Conservation (phyloP, 164 flowering plant genomes). For the Vitis rotundifolia region DNA sequence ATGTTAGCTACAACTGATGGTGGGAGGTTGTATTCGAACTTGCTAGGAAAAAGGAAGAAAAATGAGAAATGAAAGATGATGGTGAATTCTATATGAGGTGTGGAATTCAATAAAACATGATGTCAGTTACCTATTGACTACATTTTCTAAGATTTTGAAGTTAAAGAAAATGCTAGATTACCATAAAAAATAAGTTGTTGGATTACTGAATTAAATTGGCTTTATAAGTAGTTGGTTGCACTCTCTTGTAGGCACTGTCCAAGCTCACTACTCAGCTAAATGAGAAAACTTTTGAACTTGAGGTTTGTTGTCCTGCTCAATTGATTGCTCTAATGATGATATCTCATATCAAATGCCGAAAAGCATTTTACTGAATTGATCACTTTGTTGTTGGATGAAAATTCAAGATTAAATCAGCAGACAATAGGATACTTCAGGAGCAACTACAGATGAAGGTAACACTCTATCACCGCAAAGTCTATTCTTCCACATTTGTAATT, state of each 20-base stretch:
- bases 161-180: not conserved
- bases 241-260: slow-evolving; percentile 55
- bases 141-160: not conserved
- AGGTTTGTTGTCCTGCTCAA: slow-evolving; percentile 50
- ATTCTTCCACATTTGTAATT: not conserved
- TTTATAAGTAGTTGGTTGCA: not conserved
- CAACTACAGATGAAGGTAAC: slow-evolving; percentile 74
- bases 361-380: slow-evolving; percentile 16
- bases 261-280: slow-evolving; percentile 70
- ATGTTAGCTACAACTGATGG: not conserved
- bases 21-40: not conserved
- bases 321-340: slow-evolving; percentile 1
- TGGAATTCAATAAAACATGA: too few species aligned
- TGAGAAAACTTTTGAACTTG: slow-evolving; percentile 81
- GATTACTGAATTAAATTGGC: not conserved
- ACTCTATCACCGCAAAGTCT: not conserved
- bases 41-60: not conserved
- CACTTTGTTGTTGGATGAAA: slow-evolving; percentile 14
- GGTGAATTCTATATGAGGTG: not conserved
- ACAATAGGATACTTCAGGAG: slow-evolving; percentile 83
- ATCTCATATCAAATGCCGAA: not conserved
- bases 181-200: too few species aligned
- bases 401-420: slow-evolving; percentile 77
- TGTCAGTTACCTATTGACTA: not conserved
- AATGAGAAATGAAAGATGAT: not conserved